Conservation (phyloP, 345 rosid genomes). For the Erysimum cheiranthoides region DNA sequence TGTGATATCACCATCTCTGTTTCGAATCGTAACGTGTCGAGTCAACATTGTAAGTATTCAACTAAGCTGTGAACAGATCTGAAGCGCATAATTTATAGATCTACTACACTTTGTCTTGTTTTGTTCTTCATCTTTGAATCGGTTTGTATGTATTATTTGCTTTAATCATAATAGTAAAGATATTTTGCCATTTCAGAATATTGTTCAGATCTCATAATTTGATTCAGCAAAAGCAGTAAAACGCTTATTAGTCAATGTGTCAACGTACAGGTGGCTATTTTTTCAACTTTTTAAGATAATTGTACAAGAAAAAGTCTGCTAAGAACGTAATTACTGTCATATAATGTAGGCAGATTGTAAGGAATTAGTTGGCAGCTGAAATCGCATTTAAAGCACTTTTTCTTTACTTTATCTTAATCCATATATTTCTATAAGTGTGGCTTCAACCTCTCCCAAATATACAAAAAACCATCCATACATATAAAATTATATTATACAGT, state of each 20-base stretch:
- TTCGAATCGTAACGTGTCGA: slow-evolving; percentile 52
- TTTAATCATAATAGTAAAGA: not conserved
- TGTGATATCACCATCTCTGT: slow-evolving; percentile 62
- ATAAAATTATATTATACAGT: too few relatives aligned
- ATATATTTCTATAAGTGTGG: slow-evolving; percentile 6
- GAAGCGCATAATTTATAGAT: not conserved
- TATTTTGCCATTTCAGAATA: too few relatives aligned
- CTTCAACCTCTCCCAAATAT: not conserved
- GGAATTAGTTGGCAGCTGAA: slow-evolving; percentile 38
- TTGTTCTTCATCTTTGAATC: not conserved
- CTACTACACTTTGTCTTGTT: slow-evolving; percentile 2
- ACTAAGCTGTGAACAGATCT: slow-evolving; percentile 53
- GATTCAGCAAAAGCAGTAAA: slow-evolving; percentile 7
- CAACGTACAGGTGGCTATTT: slow-evolving; percentile 7
- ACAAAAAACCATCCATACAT: not conserved
- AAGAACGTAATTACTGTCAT: not conserved
- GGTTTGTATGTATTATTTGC: slow-evolving; percentile 1
- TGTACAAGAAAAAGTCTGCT: slow-evolving; percentile 9
- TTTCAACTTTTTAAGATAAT: not conserved
- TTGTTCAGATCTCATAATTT: slow-evolving; percentile 12
- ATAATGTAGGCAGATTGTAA: slow-evolving; percentile 25
- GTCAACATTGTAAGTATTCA: slow-evolving; percentile 63
- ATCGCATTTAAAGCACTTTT: slow-evolving; percentile 24
- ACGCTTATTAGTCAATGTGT: slow-evolving; percentile 24
- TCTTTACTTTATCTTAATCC: slow-evolving; percentile 3